Evolutionary conservation across 768 basidiomycete genomes (phyloP), one percentile per base, ranked within the genome.

Genomic region (Tricholoma saponaceum): DNA sequence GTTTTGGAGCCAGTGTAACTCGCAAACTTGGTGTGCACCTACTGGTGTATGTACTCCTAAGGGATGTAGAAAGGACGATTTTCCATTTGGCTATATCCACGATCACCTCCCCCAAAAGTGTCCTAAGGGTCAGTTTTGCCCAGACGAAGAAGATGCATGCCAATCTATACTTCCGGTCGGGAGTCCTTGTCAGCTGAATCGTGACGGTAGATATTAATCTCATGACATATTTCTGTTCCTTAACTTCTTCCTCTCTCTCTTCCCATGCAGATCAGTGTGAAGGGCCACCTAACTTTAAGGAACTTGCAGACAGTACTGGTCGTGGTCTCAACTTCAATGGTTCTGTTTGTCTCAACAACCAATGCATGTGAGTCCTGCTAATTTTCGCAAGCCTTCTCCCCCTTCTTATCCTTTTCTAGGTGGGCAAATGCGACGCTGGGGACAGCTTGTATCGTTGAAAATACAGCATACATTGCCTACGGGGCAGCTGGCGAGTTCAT

Each of bases 291-390:
- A 87, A 93, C 66, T 82, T 73, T 63, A 70, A 70, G 56, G 81
- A 87, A 8, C 77, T 90, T 22, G 75, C 78, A 12, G 91, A 95
- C 63, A 79, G 70, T 14, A 82, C 79, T 37, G 83, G 84, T 18
- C 80, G 82, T 20, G 86, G 89, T 35, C 81, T 84, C 39, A 89
- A 95, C 69, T 75, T 85, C 60, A 92, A 95, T 65, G 92, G 92
- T 26, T 83, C 90, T 3, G 78, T 94, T 18, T 95, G 94, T 68
- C 78, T 96, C 52, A 89, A 92, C 66, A 87, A 85, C 66, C 69
- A 79, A 3, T 95, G 93, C 89, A 84, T 87, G 92, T 93, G 68
- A 35, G 86, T 76, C 22, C 25, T 49, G 30, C 25, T 13, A 22
- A 6, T 13, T 57, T 18, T 35, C 18, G 44, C 46, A 28, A 55